phyloP scores from a whole-genome alignment of 306 rosid species.

The Senna tora region DNA sequence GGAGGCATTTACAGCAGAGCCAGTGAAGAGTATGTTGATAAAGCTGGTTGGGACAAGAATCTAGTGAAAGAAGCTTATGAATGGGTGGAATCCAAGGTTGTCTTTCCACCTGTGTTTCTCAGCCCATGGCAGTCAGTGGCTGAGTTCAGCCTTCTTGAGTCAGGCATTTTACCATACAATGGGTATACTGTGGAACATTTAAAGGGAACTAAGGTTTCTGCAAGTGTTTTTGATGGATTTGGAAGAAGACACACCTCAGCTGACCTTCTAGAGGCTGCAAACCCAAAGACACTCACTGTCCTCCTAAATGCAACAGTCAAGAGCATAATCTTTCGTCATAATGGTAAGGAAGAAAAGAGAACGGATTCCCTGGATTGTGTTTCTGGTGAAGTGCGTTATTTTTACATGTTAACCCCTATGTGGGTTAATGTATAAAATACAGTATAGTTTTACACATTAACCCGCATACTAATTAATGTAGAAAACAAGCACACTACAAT shows the following conservation, averaged over 20 bases:
- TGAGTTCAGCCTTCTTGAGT: constrained; percentile 73
- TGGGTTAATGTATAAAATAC: too few species aligned
- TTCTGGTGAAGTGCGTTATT: too few species aligned
- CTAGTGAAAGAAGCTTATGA: constrained; percentile 59
- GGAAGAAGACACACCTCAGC: constrained; percentile 72
- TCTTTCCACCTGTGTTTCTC: constrained; percentile 54
- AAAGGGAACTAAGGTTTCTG: constrained; percentile 75
- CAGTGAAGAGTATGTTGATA: constrained; percentile 56
- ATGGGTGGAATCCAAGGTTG: constrained; percentile 78
- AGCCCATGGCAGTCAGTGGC: constrained; percentile 70
- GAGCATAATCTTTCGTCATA: constrained; percentile 54
- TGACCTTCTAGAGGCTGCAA: constrained; percentile 66
- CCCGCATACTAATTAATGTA: too few species aligned
- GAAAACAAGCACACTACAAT: too few species aligned
- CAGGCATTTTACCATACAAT: constrained; percentile 74
- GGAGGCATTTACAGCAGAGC: constrained; percentile 80
- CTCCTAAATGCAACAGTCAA: constrained; percentile 76
- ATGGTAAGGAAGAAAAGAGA: constrained; percentile 59
- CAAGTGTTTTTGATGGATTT: constrained; percentile 60
- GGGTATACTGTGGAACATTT: constrained; percentile 72
- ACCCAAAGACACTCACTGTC: constrained; percentile 52
- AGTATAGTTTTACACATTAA: too few species aligned
- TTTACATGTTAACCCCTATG: too few species aligned
- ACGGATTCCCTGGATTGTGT: too few species aligned
- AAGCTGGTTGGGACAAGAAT: constrained; percentile 64